Evolutionary conservation across 1,284 basidiomycete genomes (phyloP).

Genomic region (Ceratobasidium sp.): DNA sequence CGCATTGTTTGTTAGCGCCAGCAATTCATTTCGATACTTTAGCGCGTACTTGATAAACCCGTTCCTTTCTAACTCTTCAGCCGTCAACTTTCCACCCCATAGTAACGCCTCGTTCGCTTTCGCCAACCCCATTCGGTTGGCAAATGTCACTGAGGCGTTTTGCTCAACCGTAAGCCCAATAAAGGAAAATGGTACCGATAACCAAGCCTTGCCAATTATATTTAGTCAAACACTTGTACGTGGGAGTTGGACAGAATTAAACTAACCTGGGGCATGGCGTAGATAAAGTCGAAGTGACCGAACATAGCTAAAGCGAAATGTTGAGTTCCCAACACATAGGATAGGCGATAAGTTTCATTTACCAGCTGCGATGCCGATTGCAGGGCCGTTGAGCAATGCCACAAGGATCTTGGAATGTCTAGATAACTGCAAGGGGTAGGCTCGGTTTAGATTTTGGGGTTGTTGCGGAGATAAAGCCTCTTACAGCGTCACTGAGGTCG

Average conservation of each 20-base stretch:
- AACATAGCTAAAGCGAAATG: slow-evolving; percentile 65
- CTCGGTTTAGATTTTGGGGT: slow-evolving; percentile 4
- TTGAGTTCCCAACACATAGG: slow-evolving; percentile 7
- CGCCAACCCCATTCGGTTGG: slow-evolving; percentile 74
- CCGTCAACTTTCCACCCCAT: slow-evolving; percentile 74
- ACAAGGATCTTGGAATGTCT: slow-evolving; percentile 73
- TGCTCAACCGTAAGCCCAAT: slow-evolving; percentile 59
- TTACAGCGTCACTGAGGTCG: slow-evolving; percentile 73
- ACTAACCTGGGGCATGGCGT: slow-evolving; percentile 66
- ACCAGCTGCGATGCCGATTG: slow-evolving; percentile 81
- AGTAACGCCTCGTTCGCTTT: slow-evolving; percentile 77
- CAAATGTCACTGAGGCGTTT: slow-evolving; percentile 65
- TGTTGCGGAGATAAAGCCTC: slow-evolving; percentile 50
- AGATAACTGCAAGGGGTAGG: slow-evolving; percentile 63
- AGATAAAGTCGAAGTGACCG: slow-evolving; percentile 81
- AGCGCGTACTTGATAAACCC: slow-evolving; percentile 74
- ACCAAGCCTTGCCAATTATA: slow-evolving; percentile 58
- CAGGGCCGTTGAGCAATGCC: slow-evolving; percentile 78
- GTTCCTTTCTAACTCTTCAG: slow-evolving; percentile 69
- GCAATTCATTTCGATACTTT: neutral
- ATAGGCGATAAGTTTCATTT: slow-evolving; percentile 34
- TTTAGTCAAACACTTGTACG: neutral
- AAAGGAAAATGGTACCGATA: slow-evolving; percentile 76
- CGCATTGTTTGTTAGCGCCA: slow-evolving; percentile 25
- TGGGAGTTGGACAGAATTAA: neutral